Conservation (phyloP, 176 grass and related monocot species). For the Musa troglodytarum region DNA sequence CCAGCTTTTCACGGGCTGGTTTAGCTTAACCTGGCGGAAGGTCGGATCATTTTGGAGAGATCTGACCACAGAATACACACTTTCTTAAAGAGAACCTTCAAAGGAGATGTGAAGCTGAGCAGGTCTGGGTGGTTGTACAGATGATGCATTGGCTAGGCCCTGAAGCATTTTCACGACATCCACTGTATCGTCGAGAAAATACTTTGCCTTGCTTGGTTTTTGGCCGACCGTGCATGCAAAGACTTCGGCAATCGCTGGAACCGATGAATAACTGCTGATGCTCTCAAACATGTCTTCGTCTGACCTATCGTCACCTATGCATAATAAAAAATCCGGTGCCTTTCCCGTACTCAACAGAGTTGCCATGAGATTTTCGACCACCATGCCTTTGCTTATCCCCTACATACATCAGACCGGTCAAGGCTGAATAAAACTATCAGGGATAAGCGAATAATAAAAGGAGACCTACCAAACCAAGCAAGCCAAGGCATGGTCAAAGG, state of each 20-base stretch:
- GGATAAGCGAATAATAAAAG: neutral
- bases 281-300: constrained; percentile 68
- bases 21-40: neutral
- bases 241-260: constrained; percentile 23
- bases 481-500: too few relatives aligned
- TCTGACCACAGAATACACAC: neutral
- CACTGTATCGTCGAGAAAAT: constrained; percentile 45
- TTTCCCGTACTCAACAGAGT: constrained; percentile 21
- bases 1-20: neutral
- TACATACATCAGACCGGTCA: constrained; percentile 12
- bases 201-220: constrained; percentile 64
- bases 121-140: neutral
- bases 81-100: constrained; percentile 21
- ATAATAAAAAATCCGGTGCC: constrained; percentile 46
- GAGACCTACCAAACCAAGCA: neutral
- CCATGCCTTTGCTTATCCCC: constrained; percentile 48
- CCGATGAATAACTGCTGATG: neutral
- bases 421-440: neutral
- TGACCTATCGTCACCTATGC: constrained; percentile 57
- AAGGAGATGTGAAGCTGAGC: constrained; percentile 23
- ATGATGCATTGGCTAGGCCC: constrained; percentile 16
- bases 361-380: constrained; percentile 30
- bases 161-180: constrained; percentile 52
- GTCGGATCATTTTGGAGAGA: neutral
- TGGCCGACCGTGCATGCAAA: constrained; percentile 58